A percentile compares a stretch with the other conserved stretches of the same genome.
Evolutionary conservation across 1,139 yeast genomes (phyloP).

Genomic region (Geotrichum europaeum): DNA sequence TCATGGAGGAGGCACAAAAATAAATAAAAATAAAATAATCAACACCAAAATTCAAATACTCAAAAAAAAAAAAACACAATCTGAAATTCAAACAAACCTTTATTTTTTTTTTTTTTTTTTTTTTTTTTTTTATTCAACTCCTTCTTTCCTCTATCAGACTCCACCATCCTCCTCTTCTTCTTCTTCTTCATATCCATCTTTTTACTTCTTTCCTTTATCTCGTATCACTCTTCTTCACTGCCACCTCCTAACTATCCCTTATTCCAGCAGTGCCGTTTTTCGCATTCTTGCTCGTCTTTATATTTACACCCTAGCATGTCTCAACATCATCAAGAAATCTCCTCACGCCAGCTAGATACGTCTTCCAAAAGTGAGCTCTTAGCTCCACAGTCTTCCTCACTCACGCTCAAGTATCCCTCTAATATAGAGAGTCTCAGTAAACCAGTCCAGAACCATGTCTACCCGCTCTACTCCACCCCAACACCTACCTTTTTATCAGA

Average conservation of each 20-base stretch:
- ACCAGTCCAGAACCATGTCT: constrained; percentile 7
- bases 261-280: not conserved
- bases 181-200: not conserved
- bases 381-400: constrained; percentile 4
- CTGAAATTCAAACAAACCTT: not conserved
- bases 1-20: not conserved
- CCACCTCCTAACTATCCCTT: not conserved
- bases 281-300: not conserved
- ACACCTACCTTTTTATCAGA: constrained; percentile 9
- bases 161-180: not conserved
- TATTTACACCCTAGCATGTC: not conserved
- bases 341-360: not conserved
- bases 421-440: constrained; percentile 2
- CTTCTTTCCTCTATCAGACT: not conserved
- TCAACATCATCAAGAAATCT: not conserved
- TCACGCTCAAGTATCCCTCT: not conserved
- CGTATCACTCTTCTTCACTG: not conserved
- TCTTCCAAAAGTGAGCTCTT: not conserved
- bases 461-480: constrained; percentile 10
- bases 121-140: not conserved
- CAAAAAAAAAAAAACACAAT: not conserved
- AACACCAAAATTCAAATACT: not conserved
- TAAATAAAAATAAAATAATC: not conserved
- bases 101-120: not conserved
- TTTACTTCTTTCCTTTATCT: not conserved